Evolutionary conservation across 2,329 filamentous ascomycete species (phyloP), one percentile per base, ranked within the genome.

Genomic region (Diplodia scrobiculata): DNA sequence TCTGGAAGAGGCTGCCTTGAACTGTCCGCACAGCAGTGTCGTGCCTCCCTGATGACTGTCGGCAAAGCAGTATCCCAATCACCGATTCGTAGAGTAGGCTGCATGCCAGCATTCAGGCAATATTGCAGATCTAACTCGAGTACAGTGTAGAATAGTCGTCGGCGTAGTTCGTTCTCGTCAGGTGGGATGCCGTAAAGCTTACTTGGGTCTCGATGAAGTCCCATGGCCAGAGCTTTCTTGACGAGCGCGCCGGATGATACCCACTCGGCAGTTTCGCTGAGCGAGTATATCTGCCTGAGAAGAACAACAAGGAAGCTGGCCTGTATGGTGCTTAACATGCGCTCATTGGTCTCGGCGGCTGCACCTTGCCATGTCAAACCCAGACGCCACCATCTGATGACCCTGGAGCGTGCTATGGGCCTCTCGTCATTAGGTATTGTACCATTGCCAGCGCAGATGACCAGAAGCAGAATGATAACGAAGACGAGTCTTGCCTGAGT

Each of bases 61-160:
- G 62, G 62, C 5, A 47, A 38, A 7, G 29, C 13, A 13, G 62
- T 64, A 19, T 64, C 62, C 62, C 62, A 64, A 13, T 64, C 62
- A 1, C 52, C 62, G 11, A 54, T 36, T 7, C 50, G 50, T 2
- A 64, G 21, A n/a, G 62, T 64, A 9, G 62, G 62, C 3, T 27
- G 41, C 68, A 72, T 71, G 9, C 69, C 69, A 3, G 67, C 68
- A 51, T 67, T 66, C 63, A 73, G 68, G 1, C 70, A 72, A 13
- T 68, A 69, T 60, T 73, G 72, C 21, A 82, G 67, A 55, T 79
- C 77, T 29, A 80, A 68, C 67, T 82, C 78, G 13, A 81, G 67
- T 7, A 81, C 76, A 0, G 79, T 80, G n/a, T 75, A 73, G 79
- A 80, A 82, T 2, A 81, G 62, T 19, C 79, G 74, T n/a, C 80